Conservation (phyloP, 495 filamentous ascomycete species). For the Penicillium soppii region DNA sequence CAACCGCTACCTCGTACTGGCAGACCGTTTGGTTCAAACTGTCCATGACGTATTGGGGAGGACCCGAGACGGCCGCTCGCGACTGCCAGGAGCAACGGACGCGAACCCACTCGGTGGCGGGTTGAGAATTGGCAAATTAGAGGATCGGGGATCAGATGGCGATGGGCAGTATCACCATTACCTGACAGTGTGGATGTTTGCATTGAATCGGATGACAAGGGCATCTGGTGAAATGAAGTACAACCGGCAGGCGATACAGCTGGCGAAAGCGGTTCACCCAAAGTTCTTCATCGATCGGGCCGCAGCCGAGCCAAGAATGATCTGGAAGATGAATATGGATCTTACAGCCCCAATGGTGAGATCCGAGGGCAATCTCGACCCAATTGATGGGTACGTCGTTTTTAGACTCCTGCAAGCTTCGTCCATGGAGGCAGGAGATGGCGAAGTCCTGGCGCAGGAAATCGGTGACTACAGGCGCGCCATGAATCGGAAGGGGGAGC, state of each 20-base stretch:
- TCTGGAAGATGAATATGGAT: conserved; percentile 63
- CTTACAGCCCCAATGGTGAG: conserved; percentile 49
- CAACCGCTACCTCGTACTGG: conserved; percentile 52
- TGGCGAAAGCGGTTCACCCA: conserved; percentile 60
- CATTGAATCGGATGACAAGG: conserved; percentile 56
- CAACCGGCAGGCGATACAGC: conserved; percentile 54
- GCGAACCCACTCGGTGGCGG: conserved; percentile 57
- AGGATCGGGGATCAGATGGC: conserved; percentile 50
- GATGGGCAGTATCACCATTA: conserved; percentile 73
- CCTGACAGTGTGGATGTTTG: conserved; percentile 71
- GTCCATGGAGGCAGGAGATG: conserved; percentile 27
- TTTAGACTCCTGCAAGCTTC: conserved; percentile 54
- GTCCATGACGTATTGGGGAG: conserved; percentile 59
- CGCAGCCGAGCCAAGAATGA: conserved; percentile 45
- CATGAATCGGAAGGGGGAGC: conserved; percentile 49
- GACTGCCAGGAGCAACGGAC: conserved; percentile 55
- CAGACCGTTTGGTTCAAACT: conserved; percentile 47
- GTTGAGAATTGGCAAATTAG: conserved; percentile 61
- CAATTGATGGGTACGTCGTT: conserved; percentile 59
- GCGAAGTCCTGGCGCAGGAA: conserved; percentile 44
- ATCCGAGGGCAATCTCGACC: conserved; percentile 61
- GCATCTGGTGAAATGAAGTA: conserved; percentile 51
- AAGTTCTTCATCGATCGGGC: conserved; percentile 49
- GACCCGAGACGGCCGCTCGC: conserved; percentile 48
- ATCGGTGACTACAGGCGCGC: conserved; percentile 59